Evolutionary conservation across 2,329 filamentous ascomycete genomes (phyloP).

Genomic region (Venturiaceae sp.): DNA sequence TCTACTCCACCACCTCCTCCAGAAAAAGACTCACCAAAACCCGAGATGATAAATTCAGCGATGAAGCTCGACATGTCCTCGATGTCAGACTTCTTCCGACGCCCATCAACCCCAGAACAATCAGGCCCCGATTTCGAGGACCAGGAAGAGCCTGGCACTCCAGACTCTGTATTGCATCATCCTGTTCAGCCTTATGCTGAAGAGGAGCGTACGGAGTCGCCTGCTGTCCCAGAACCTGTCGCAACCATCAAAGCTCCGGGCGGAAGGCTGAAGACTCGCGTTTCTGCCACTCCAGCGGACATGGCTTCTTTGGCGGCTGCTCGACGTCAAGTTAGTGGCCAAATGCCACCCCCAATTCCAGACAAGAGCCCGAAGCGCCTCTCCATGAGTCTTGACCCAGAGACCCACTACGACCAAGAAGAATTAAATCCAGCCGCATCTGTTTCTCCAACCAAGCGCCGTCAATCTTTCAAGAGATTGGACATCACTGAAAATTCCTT

Average conservation of each 20-base stretch:
- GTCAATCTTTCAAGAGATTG: constrained; percentile 39
- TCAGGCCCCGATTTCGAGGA: constrained; percentile 13
- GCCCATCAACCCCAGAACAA: neutral
- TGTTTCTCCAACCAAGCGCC: neutral
- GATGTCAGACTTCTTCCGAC: constrained; percentile 14
- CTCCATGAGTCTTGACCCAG: constrained; percentile 17
- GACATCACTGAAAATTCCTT: constrained; percentile 70
- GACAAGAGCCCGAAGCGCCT: constrained; percentile 26
- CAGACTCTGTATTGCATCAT: constrained; percentile 84
- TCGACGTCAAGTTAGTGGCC: constrained; percentile 74
- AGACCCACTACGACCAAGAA: constrained; percentile 8
- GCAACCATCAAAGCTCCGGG: constrained; percentile 86
- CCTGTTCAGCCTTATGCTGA: constrained; percentile 34
- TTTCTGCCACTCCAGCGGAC: constrained; percentile 81
- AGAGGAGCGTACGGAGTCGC: constrained; percentile 39
- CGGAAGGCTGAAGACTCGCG: constrained; percentile 77
- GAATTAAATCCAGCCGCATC: constrained; percentile 10
- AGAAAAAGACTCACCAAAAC: constrained; percentile 9
- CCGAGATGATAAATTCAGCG: neutral
- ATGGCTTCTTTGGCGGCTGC: constrained; percentile 75
- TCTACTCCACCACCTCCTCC: constrained; percentile 25
- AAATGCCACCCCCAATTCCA: constrained; percentile 36
- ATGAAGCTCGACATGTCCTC: constrained; percentile 2
- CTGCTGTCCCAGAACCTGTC: constrained; percentile 66
- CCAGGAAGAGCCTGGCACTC: constrained; percentile 51